A percentile compares a stretch with the other conserved stretches of the same genome.
These are phyloP conservation scores for Aspergillus felis DNA, from an alignment of 2,329 filamentous ascomycete species.

Conservation along the genomic window DNA sequence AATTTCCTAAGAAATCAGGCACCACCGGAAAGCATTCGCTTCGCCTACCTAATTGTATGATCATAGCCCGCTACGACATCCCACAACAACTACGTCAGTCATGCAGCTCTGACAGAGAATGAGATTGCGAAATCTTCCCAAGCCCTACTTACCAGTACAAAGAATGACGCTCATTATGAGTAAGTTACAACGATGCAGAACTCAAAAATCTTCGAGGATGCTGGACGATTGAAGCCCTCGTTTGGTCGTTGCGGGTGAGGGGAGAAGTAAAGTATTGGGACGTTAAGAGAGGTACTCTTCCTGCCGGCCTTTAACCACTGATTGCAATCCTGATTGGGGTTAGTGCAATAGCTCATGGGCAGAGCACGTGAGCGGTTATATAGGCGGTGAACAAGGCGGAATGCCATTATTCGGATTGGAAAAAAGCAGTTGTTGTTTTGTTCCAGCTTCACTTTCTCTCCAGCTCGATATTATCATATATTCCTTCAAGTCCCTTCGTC, in stretches of 20 bases:
- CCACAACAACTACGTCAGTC: neutral
- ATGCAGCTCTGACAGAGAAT: neutral
- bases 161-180: conserved; percentile 61
- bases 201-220: conserved; percentile 1
- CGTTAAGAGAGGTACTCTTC: neutral
- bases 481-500: neutral
- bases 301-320: conserved; percentile 11
- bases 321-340: neutral
- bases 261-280: neutral
- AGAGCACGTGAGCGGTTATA: conserved; percentile 40
- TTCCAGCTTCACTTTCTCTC: neutral
- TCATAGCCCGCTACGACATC: conserved; percentile 61
- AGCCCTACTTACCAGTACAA: conserved; percentile 54
- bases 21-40: neutral
- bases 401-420: neutral
- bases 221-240: conserved; percentile 1
- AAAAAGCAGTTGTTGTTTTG: neutral
- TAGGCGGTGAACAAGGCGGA: conserved; percentile 61
- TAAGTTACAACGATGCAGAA: neutral
- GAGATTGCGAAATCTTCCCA: neutral
- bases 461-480: neutral
- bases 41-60: conserved; percentile 65
- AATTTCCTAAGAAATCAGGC: too few species aligned
- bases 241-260: neutral
- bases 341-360: neutral